phyloP scores from a whole-genome alignment of 176 grass and related monocot genomes.

The Musa troglodytarum region DNA sequence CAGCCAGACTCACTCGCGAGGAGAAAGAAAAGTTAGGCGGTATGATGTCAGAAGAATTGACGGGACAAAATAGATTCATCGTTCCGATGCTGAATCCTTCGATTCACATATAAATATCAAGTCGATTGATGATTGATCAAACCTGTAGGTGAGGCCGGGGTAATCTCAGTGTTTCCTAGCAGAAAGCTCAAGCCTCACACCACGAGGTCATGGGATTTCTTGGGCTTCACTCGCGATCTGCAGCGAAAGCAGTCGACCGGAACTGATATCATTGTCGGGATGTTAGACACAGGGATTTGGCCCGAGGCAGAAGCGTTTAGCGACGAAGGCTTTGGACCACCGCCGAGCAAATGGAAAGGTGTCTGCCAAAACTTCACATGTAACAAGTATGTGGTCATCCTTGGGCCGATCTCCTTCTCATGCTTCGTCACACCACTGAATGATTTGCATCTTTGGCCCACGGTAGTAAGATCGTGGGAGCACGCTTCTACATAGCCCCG shows the following conservation, averaged over 20 bases:
- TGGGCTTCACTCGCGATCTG: slow-evolving; percentile 4
- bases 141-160: slow-evolving; percentile 17
- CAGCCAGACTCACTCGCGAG: slow-evolving; percentile 9
- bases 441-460: too few relatives aligned
- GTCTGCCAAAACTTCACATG: slow-evolving; percentile 29
- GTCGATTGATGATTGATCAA: too few relatives aligned
- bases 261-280: slow-evolving; percentile 37
- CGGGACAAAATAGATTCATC: too few relatives aligned
- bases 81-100: too few relatives aligned
- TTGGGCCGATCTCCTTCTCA: background rate
- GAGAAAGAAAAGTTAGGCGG: slow-evolving; percentile 20
- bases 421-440: too few relatives aligned
- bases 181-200: slow-evolving; percentile 11
- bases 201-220: slow-evolving; percentile 52
- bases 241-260: background rate
- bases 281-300: slow-evolving; percentile 48
- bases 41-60: background rate
- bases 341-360: slow-evolving; percentile 35
- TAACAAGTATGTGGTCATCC: slow-evolving; percentile 21
- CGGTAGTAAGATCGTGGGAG: slow-evolving; percentile 33
- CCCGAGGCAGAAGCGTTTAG: slow-evolving; percentile 30
- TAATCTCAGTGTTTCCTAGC: slow-evolving; percentile 33
- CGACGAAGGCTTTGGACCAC: slow-evolving; percentile 23
- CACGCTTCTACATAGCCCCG: slow-evolving; percentile 18
- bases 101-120: background rate